Evolutionary conservation across 139 green algal species (phyloP), one percentile per base, ranked within the genome.

Genomic region (Gonium pectorale): DNA sequence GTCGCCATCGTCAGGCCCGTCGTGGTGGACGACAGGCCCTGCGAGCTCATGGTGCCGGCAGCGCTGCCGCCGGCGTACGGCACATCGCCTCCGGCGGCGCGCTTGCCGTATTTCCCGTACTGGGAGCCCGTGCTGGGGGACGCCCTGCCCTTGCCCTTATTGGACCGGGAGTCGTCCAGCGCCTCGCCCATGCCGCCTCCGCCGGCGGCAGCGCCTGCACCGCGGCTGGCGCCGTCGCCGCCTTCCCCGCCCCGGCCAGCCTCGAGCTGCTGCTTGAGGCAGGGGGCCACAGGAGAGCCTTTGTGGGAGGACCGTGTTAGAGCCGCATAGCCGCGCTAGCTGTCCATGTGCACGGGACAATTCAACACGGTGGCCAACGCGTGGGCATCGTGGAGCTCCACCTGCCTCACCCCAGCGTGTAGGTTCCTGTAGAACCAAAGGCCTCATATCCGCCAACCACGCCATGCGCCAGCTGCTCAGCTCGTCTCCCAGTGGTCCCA

Each of bases 11-110:
- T 74, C 19, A 73, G 44, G 21, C n/a, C 62, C 26, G 80, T 68
- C 31, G 81, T 63, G n/a, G 44, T 89, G 27, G 69, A 78, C 2
- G 69, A 78, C 46, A 78, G 46, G 8, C 33, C 56, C 17, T 64
- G 73, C 21, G 85, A 75, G 3, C 88, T 79, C 51, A 63, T 85
- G 15, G 60, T 90, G 40, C 80, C 88, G 19, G 43, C 89, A 41
- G 60, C 90, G 44, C 27, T 86, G 66, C 64, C 1, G 54, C 40
- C 70, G 54, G n/a, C 24, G 24, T 17, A 51, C 40, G 56, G 49
- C 49, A 26, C 24, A n/a, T 21, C 56, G 24, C 56, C 60, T 17
- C 44, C 69, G 43, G 27, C 44, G 31, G 44, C 69, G 69, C 60
- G 56, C 11, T 13, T 37, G 64, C 5, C 64, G 64, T 70, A 38